Evolutionary conservation across 2,329 filamentous ascomycete genomes (phyloP), one percentile per base, ranked within the genome.

Genomic region (Penicillium sp.): DNA sequence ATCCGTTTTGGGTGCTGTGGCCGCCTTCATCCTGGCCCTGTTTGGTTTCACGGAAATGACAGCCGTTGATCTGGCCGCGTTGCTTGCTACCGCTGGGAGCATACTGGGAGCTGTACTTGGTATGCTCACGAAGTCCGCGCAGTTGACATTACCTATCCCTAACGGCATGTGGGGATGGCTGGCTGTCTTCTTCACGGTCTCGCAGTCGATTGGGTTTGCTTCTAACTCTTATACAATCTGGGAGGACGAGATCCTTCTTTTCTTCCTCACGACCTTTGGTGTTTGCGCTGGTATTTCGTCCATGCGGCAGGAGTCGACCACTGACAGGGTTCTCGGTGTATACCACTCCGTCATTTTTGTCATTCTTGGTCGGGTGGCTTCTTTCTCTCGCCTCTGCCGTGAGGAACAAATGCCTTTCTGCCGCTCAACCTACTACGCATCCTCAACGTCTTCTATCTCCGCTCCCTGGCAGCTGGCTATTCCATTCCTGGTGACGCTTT

Each of bases 341-440:
- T 91, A 90, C 56, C 90, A 98, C 61, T 93, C 93, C 0, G 63
- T 91, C 14, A 72, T 88, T 1, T 97, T 98, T 59, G 74, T 93
- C 41, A 61, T 88, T 4, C 76, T 97, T 9, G 84, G 84, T 10
- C 83, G 91, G 38, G 39, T 91, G 3, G 85, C 89, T 1, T 94
- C 90, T 1, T 82, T 91, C 51, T 96, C 93, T 7, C 86, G 89
- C 51, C 81, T 98, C 14, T 98, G 93, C 63, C 84, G 93, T 42
- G 93, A 98, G 65, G 93, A 98, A 69, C 93, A 98, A 69, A 96
- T 97, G 87, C 93, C 93, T 0, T 94, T 85, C 69, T 98, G 93
- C 72, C 81, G 80, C 38, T 95, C 91, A 2, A 96, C 93, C 0
- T 98, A 96, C 71, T 98, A 98, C 61, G 85, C 89, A 4, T 96